Percentiles rank a stretch among this genome's conserved stretches.
phyloP scores from a whole-genome alignment of 257 asterid genomes.

The Linderniella brevidens region DNA sequence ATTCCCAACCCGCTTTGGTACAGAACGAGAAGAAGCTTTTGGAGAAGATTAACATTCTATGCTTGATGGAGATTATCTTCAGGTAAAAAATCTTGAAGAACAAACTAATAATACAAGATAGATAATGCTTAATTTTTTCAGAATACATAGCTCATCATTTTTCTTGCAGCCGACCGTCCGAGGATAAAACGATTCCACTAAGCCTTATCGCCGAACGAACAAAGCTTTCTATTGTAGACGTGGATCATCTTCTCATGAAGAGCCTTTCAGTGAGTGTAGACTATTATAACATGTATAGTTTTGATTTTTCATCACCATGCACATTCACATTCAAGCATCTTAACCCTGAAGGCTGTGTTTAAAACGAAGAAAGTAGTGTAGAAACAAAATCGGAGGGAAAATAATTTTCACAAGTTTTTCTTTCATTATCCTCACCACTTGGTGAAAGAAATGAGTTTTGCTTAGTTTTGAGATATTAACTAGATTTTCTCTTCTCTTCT shows the following conservation, averaged over 20 bases:
- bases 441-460: no score
- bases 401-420: no score
- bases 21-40: constrained; percentile 86
- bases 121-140: background rate
- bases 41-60: constrained; percentile 91
- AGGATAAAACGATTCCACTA: constrained; percentile 84
- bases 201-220: constrained; percentile 69
- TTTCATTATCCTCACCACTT: no score
- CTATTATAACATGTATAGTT: no score
- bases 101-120: background rate
- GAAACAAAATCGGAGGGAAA: no score
- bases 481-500: no score
- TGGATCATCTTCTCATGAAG: constrained; percentile 91
- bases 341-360: no score
- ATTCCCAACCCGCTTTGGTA: constrained; percentile 75
- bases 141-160: background rate
- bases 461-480: no score
- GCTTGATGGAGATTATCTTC: constrained; percentile 95
- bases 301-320: background rate
- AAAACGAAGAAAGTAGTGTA: no score
- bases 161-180: constrained; percentile 74
- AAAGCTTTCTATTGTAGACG: constrained; percentile 72
- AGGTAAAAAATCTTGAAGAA: constrained; percentile 25
- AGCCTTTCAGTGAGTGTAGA: constrained; percentile 98
- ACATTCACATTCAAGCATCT: no score